Evolutionary conservation across 441 rosid genomes (phyloP), one percentile per base, ranked within the genome.

Genomic region (Jatropha multifida): DNA sequence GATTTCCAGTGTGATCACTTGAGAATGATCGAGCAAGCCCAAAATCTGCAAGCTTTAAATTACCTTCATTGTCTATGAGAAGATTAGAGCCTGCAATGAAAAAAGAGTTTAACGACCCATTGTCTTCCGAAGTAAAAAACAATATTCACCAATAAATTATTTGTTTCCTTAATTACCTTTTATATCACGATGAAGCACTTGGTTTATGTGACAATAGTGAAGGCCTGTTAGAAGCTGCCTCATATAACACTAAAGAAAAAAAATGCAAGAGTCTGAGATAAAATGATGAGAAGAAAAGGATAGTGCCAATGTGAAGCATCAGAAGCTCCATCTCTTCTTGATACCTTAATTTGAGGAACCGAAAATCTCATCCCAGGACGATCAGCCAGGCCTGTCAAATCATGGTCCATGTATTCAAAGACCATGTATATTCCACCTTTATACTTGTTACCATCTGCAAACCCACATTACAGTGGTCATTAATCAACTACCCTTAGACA

Each of bases 371-470:
- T 83, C 76, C 97, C 98, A 78, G 98, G 99, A 78, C 98, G 98
- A 86, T 96, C 97, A 78, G 98, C 89, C 73, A 96, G 97, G 72
- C 99, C 99, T 20, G 96, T 93, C 85, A 95, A 85, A 80, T 96
- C 98, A 82, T 96, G 99, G 83, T 96, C 99, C 99, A 96, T 96
- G 86, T 96, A 96, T 80, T 96, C 98, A 71, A 94, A 96, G 49
- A 96, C 99, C 98, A 96, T 94, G 83, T 94, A 94, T 79, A 90
- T 93, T 74, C 97, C 90, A 69, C 99, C 99, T 71, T 88, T 91
- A 75, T 96, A 92, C 84, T 96, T 96, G 81, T 91, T 92, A 76
- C 94, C 97, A 85, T 92, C 99, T 94, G 85, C 74, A 81, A 75
- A 65, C 38, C 9, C 69, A 42, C 66, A 23, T 2, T 66, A 41